Evolutionary conservation across 2,329 filamentous ascomycete species (phyloP), one percentile per base, ranked within the genome.

Genomic region (Colletotrichum cereale): DNA sequence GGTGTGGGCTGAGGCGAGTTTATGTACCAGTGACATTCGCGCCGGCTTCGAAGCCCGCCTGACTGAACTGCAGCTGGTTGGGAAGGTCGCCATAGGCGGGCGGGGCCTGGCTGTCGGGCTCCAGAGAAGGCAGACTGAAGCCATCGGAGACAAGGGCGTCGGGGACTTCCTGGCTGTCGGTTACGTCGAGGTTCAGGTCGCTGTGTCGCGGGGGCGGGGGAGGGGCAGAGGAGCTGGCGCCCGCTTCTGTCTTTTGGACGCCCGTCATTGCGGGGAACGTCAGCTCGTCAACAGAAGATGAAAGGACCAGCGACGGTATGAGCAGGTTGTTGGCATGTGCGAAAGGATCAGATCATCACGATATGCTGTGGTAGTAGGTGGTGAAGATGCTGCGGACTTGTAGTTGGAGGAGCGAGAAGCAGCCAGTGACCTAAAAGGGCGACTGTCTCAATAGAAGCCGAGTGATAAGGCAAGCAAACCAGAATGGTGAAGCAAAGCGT

Each of bases 1-100:
- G 44, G 12, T 29, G 14, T 14, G 36, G 21, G 16, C 8, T 34
- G 48, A 56, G n/a, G 36, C 24, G 31, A 29, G 21, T 29, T 18
- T 24, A 63, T 75, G 47, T 74, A 89, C 88, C 83, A 58, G 87
- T 90, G 34, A 92, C 81, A 36, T 84, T 84, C 52, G 90, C 90
- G 48, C 87, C 88, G 31, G 90, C 90, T 61, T 89, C 86, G 71
- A 92, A 88, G 18, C 90, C 90, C 55, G 88, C 84, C 75, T 91
- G 89, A 26, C 85, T 88, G 70, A 92, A 86, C 68, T 89, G 86
- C 31, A 92, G 78, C 65, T 88, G 84, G 73, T 89, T 84, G 65
- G 85, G 85, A 18, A 83, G 80, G 26, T 89, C 87, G 74, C 89
- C 90, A 75, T 92, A 92, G 0, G 88, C 86, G 2, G 89, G 89